Evolutionary conservation across 306 rosid genomes (phyloP).

Genomic region (Betula pendula): DNA sequence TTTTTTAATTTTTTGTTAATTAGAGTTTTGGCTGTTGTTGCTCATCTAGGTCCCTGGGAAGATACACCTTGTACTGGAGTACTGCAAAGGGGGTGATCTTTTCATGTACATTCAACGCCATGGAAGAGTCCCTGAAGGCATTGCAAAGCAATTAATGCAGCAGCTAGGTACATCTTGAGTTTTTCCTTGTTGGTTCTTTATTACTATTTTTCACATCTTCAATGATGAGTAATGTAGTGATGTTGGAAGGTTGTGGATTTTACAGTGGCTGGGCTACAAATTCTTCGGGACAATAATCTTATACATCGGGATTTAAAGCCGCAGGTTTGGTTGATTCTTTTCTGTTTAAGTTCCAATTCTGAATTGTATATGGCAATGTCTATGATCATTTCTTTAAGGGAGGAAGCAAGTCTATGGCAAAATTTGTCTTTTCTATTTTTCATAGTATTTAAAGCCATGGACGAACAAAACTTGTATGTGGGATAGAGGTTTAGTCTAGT

Average conservation of each 20-base stretch:
- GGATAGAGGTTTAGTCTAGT: slow-evolving; percentile 9
- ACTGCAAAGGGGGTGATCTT: slow-evolving; percentile 97
- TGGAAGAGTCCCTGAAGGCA: slow-evolving; percentile 81
- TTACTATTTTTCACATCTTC: neutral
- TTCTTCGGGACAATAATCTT: slow-evolving; percentile 89
- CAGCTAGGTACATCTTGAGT: slow-evolving; percentile 72
- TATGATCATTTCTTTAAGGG: slow-evolving; percentile 14
- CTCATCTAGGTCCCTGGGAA: slow-evolving; percentile 83
- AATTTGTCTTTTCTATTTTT: slow-evolving; percentile 3
- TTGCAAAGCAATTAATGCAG: slow-evolving; percentile 90
- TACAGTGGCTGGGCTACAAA: slow-evolving; percentile 91
- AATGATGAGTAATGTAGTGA: slow-evolving; percentile 7
- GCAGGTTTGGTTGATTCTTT: slow-evolving; percentile 57
- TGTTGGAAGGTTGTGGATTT: slow-evolving; percentile 30
- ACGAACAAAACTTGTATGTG: neutral
- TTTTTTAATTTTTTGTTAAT: neutral
- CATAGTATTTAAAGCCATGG: neutral
- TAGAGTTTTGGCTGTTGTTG: neutral
- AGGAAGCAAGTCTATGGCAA: slow-evolving; percentile 17
- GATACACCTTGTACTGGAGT: slow-evolving; percentile 93
- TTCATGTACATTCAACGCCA: slow-evolving; percentile 78
- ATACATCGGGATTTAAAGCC: slow-evolving; percentile 97
- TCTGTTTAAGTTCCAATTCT: slow-evolving; percentile 19
- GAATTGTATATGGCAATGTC: neutral
- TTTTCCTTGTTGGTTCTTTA: slow-evolving; percentile 13